Evolutionary conservation across 116 monocot species (phyloP).

Genomic region (Posidonia oceanica): DNA sequence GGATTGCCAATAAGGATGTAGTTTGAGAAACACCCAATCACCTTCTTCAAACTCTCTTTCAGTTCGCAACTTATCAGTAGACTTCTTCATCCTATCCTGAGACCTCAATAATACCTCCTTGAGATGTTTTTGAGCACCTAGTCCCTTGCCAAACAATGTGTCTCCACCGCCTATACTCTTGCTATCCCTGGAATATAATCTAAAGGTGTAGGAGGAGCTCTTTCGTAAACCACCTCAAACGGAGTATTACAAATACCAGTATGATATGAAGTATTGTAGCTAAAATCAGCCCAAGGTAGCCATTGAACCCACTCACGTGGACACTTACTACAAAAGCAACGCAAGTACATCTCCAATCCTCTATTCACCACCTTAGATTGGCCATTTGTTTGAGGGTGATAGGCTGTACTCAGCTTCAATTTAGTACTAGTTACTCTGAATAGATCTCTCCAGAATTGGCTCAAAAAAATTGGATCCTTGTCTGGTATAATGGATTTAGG

Average conservation of each 20-base stretch:
- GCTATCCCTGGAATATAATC: too few relatives aligned
- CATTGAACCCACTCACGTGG: background rate
- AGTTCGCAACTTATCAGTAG: background rate
- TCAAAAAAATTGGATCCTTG: background rate
- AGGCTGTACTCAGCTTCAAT: background rate
- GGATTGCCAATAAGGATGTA: background rate
- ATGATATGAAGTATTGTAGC: too few relatives aligned
- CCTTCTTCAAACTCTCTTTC: background rate
- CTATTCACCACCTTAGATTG: background rate
- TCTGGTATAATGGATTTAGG: background rate
- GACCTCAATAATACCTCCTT: too few relatives aligned
- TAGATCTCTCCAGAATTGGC: background rate
- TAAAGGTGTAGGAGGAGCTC: too few relatives aligned
- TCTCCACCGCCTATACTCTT: background rate
- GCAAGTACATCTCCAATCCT: too few relatives aligned
- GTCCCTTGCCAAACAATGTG: rapidly evolving
- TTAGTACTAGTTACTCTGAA: background rate
- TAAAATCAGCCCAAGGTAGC: background rate
- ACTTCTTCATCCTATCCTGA: background rate
- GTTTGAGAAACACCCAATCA: background rate
- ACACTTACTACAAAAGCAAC: rapidly evolving
- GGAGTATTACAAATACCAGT: too few relatives aligned
- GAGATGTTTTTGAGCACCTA: background rate
- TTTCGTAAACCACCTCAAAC: too few relatives aligned
- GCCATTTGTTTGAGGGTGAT: background rate